These are phyloP conservation scores for Brassica rapa DNA, from an alignment of 345 rosid genomes.

Conservation along the genomic window DNA sequence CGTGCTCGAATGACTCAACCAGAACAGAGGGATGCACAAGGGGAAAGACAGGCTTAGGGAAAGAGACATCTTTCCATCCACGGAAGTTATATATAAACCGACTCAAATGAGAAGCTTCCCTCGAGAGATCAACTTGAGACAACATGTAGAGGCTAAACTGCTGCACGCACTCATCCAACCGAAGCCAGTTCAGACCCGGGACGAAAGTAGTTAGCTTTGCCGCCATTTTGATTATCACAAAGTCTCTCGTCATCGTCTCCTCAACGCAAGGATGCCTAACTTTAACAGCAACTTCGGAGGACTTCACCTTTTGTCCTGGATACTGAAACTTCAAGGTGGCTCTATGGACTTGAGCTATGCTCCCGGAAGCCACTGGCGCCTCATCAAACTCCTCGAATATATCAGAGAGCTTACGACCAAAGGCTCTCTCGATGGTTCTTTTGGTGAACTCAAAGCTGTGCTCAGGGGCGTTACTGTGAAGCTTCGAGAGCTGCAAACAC, in stretches of 20 bases:
- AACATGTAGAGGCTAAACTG: constrained; percentile 95
- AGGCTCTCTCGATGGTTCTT: constrained; percentile 78
- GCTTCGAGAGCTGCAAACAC: constrained; percentile 85
- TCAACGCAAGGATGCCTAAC: constrained; percentile 99
- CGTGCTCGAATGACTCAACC: constrained; percentile 92
- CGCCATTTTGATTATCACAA: constrained; percentile 68
- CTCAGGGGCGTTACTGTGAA: constrained; percentile 87
- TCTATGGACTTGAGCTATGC: constrained; percentile 97
- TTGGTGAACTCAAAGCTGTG: constrained; percentile 87
- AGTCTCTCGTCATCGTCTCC: constrained; percentile 87
- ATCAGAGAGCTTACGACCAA: constrained; percentile 84
- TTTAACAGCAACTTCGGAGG: constrained; percentile 87
- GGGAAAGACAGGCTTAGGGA: constrained; percentile 93
- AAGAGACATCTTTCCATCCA: constrained; percentile 91
- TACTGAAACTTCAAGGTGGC: constrained; percentile 77
- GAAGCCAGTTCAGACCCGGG: constrained; percentile 89
- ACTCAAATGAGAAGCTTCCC: constrained; percentile 97
- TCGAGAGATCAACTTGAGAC: constrained; percentile 99
- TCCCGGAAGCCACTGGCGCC: constrained; percentile 93
- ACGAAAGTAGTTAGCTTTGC: constrained; percentile 67
- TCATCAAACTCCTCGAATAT: constrained; percentile 90
- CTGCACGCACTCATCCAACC: constrained; percentile 93
- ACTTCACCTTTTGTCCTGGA: constrained; percentile 71
- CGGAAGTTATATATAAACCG: constrained; percentile 93
- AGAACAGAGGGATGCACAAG: constrained; percentile 97